Base-by-base conservation (phyloP, 176 grass and related monocot species). In the Neostapfia colusana region DNA sequence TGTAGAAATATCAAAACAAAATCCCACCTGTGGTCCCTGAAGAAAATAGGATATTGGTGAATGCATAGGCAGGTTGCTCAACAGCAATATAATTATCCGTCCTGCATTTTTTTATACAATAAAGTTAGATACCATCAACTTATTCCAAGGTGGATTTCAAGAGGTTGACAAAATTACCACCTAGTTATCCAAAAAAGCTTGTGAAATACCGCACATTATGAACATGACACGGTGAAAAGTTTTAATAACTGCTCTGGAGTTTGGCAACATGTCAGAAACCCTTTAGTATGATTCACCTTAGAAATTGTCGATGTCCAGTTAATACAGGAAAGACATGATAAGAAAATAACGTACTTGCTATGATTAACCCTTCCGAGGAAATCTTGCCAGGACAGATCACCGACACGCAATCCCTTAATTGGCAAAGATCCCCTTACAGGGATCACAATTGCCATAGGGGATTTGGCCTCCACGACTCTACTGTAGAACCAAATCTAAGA, bases 41-140 rank as follows among this genome's bases (percentile, higher is more conserved):
- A 6, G 95, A 98, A 83, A 98, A 98, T 18, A 98, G 49, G 68
- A 98, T 85, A 77, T 98, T 98, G 73, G 80, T 94, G 80, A 88
- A 94, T 62, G 85, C 61, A n/a, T 92, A 81, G 11, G 84, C 84
- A 80, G 95, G 91, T 76, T 92, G 87, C 37, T 92, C 83, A 10
- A 88, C 77, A 82, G 89, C 60, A 16, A 10, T 37, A 41, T 98
- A 98, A 68, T 73, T 58, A 85, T 78, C 81, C 25, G 24, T 63
- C 79, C 95, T 98, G 78, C 81, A 93, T 70, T 80, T 79, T 31
- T 35, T 7, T 43, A 44, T 69, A 65, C 85, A 67, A 64, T 55
- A 15, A 67, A 44, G 56, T 44, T 15, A 42, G 38, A 27, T 70
- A n/a, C 3, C 37, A 81, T 63, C 17, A 75, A 83, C 5, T 65